These are phyloP conservation scores for Wallacemonas sp. DNA, from an alignment of 208 protist species.

Conservation along the genomic window DNA sequence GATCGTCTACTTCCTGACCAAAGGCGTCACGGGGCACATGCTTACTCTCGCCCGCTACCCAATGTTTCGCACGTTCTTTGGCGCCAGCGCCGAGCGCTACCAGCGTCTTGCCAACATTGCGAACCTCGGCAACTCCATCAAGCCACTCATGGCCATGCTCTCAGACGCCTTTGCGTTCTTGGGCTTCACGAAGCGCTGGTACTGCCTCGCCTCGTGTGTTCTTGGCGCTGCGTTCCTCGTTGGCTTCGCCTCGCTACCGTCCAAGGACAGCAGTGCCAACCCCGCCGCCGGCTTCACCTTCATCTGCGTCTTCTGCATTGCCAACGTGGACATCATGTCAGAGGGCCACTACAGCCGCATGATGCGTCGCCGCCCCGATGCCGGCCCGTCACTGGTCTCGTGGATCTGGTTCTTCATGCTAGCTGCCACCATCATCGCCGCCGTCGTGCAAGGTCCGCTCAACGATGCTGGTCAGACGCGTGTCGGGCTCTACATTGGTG, in stretches of 20 bases:
- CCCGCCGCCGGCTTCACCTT: slow-evolving; percentile 11
- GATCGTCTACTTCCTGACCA: slow-evolving; percentile 26
- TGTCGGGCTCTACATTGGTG: slow-evolving; percentile 17
- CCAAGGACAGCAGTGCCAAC: slow-evolving; percentile 6
- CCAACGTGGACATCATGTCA: slow-evolving; percentile 26
- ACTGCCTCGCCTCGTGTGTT: slow-evolving; percentile 19
- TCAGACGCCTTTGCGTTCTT: slow-evolving; percentile 28
- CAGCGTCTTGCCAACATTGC: slow-evolving; percentile 3
- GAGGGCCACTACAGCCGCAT: slow-evolving; percentile 39
- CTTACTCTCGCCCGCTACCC: neutral
- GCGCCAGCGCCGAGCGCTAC: slow-evolving; percentile 11
- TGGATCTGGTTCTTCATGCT: slow-evolving; percentile 38
- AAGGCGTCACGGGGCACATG: slow-evolving; percentile 17
- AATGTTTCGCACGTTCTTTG: slow-evolving; percentile 13
- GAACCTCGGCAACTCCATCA: slow-evolving; percentile 17
- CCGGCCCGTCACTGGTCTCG: slow-evolving; percentile 22
- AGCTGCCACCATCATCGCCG: slow-evolving; percentile 14
- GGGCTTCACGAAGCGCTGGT: slow-evolving; percentile 36
- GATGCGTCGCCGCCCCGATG: slow-evolving; percentile 19
- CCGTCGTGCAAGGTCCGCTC: slow-evolving; percentile 20
- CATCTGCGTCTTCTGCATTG: slow-evolving; percentile 17
- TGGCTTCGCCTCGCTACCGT: slow-evolving; percentile 13
- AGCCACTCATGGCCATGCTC: slow-evolving; percentile 22
- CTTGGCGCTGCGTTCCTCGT: slow-evolving; percentile 15
- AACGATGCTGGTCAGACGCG: slow-evolving; percentile 14